Evolutionary conservation across 768 basidiomycete species (phyloP).

Genomic region (Sutorius australiensis): DNA sequence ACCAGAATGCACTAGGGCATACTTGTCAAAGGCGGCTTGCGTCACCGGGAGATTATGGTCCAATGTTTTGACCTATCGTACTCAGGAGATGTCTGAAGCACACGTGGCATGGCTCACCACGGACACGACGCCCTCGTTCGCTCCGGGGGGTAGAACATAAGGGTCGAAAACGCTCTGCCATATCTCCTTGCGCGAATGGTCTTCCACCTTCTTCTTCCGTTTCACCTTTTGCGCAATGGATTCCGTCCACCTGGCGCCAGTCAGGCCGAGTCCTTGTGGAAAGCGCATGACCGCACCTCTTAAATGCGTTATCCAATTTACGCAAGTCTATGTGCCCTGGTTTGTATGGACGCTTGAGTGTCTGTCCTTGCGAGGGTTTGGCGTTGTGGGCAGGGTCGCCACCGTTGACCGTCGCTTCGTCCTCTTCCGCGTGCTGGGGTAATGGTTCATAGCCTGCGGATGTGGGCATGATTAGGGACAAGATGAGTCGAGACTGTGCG

Average conservation of each 20-base stretch:
- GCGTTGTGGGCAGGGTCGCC: slow-evolving; percentile 24
- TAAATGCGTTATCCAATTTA: slow-evolving; percentile 80
- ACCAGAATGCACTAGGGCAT: slow-evolving; percentile 26
- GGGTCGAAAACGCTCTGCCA: slow-evolving; percentile 82
- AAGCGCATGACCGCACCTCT: slow-evolving; percentile 45
- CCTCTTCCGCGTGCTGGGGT: slow-evolving; percentile 40
- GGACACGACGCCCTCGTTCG: slow-evolving; percentile 22
- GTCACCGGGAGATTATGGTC: slow-evolving; percentile 79
- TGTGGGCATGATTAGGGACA: slow-evolving; percentile 36
- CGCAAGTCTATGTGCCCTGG: slow-evolving; percentile 74
- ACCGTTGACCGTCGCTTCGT: slow-evolving; percentile 37
- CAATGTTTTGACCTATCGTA: slow-evolving; percentile 63
- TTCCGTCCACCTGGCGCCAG: slow-evolving; percentile 66
- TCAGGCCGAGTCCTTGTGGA: neutral
- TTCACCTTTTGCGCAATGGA: slow-evolving; percentile 84
- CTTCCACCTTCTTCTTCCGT: slow-evolving; percentile 67
- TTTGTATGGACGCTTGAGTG: slow-evolving; percentile 34
- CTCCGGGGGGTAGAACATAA: slow-evolving; percentile 36
- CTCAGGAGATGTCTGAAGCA: neutral
- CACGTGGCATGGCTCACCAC: slow-evolving; percentile 14
- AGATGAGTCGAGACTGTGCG: neutral
- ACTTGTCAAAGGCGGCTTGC: slow-evolving; percentile 68
- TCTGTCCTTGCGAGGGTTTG: slow-evolving; percentile 26
- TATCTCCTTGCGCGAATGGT: slow-evolving; percentile 66
- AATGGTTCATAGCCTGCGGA: slow-evolving; percentile 46